A percentile compares a stretch with the other conserved stretches of the same genome.
Evolutionary conservation across 495 filamentous ascomycete species (phyloP).

Genomic region (Annulohypoxylon maeteangense): DNA sequence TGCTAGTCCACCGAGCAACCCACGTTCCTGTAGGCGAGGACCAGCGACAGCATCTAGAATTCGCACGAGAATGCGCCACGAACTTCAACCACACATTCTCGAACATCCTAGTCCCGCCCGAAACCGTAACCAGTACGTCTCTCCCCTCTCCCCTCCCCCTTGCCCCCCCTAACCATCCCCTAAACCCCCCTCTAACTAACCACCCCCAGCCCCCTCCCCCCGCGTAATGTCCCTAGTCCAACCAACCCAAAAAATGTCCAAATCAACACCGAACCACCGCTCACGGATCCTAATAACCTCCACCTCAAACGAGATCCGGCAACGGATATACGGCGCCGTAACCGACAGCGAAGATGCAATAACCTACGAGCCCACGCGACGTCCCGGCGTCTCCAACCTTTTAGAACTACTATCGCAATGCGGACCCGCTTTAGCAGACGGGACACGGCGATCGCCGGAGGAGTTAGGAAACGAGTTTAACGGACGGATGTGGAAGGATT

Average conservation of each 20-base stretch:
- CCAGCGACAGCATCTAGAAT: slow-evolving; percentile 93
- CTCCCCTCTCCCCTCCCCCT: slow-evolving; percentile 8
- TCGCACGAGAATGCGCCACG: slow-evolving; percentile 81
- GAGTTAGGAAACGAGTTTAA: slow-evolving; percentile 66
- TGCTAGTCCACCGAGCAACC: slow-evolving; percentile 87
- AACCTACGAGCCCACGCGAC: slow-evolving; percentile 72
- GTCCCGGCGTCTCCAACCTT: slow-evolving; percentile 90
- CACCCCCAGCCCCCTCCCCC: slow-evolving; percentile 69
- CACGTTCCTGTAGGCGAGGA: slow-evolving; percentile 97
- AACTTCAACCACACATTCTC: slow-evolving; percentile 83
- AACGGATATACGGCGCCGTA: slow-evolving; percentile 76
- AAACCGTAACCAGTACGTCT: slow-evolving; percentile 78
- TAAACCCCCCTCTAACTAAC: no score
- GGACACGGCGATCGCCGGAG: slow-evolving; percentile 55
- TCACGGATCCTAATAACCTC: slow-evolving; percentile 89
- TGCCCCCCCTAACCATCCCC: slow-evolving; percentile 1
- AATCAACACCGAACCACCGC: slow-evolving; percentile 74
- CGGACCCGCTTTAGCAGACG: slow-evolving; percentile 51
- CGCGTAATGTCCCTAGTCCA: slow-evolving; percentile 89
- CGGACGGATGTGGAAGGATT: slow-evolving; percentile 62
- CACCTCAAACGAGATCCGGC: slow-evolving; percentile 63
- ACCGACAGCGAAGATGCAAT: slow-evolving; percentile 76
- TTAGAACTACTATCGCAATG: slow-evolving; percentile 76
- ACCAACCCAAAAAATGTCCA: slow-evolving; percentile 89
- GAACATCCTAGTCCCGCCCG: slow-evolving; percentile 70